Base-by-base conservation (phyloP, 345 rosid genomes). In the Pistacia vera region DNA sequence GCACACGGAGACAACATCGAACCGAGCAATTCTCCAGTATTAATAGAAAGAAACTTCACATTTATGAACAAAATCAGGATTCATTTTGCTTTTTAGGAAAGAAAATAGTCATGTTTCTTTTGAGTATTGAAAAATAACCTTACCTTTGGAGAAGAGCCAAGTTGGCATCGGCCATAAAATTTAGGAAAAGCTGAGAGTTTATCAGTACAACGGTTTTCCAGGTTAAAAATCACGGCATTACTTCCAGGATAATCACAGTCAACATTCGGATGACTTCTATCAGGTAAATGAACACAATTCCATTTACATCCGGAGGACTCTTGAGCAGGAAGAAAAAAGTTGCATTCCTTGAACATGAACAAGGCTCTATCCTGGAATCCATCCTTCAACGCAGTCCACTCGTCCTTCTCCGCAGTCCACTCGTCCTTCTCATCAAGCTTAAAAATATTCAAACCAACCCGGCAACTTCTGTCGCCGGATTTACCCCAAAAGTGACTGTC, bases 311-410 rank as follows among this genome's bases (percentile, higher is more conserved):
- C 70, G 38, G 14, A 12, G 44, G 67, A 63, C 0, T 82, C 82
- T 2, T 13, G n/a, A 12, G 46, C 63, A 0, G 69, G 56, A 63
- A 72, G 38, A 4, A 79, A 79, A 18, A 78, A 68, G 8, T 57
- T 67, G 38, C 80, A 75, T 2, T 73, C 82, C 1, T n/a, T 11
- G 13, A 70, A 73, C 54, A 82, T 16, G 14, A 75, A 69, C 54
- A 83, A 83, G 8, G 69, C 69, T 70, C 64, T 62, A 73, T 79
- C 80, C 20, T 66, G 76, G 18, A 78, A 78, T 30, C 33, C 33
- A 11, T 18, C 68, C 36, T 30, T 30, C 33, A 30, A 2, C 33
- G 33, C 33, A 30, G 33, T 30, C 33, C 33, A 30, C 33, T 30
- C 33, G 3, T 30, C 33, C 33, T 30, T 30, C 33, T 30, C 33